phyloP scores from a whole-genome alignment of 2,329 filamentous ascomycete genomes.

The Claviceps citrina region DNA sequence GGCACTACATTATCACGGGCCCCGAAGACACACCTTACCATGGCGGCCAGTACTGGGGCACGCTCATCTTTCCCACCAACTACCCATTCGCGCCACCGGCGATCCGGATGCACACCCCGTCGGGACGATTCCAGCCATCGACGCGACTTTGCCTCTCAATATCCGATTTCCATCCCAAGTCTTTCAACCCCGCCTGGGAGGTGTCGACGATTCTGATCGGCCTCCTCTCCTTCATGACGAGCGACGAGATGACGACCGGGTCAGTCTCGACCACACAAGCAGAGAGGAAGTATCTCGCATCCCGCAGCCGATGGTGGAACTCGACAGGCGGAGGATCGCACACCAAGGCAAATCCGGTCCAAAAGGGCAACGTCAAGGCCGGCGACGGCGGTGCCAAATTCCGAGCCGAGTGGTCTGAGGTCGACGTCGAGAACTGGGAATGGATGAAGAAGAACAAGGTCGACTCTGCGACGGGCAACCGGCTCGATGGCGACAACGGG shows the following conservation, averaged over 20 bases:
- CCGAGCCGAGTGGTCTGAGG: constrained; percentile 71
- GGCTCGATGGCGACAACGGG: constrained; percentile 32
- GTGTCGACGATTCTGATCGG: constrained; percentile 93
- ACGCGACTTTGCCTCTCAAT: constrained; percentile 89
- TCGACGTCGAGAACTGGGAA: constrained; percentile 77
- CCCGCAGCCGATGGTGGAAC: constrained; percentile 87
- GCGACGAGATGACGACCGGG: constrained; percentile 96
- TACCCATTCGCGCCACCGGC: constrained; percentile 95
- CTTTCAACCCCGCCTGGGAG: constrained; percentile 97
- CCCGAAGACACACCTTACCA: constrained; percentile 90
- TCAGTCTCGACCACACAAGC: constrained; percentile 61
- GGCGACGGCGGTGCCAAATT: constrained; percentile 92
- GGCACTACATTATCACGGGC: constrained; percentile 92
- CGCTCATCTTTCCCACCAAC: constrained; percentile 83
- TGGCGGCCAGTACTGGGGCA: constrained; percentile 95
- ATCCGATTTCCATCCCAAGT: constrained; percentile 93
- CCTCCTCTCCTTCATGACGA: constrained; percentile 92
- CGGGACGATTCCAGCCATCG: constrained; percentile 84
- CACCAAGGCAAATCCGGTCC: constrained; percentile 32
- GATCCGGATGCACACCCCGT: constrained; percentile 97
- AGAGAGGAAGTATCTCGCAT: constrained; percentile 65
- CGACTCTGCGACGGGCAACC: constrained; percentile 58
- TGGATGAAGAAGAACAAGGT: constrained; percentile 80
- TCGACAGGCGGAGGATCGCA: constrained; percentile 75
- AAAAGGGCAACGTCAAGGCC: constrained; percentile 70